Conservation (phyloP, 306 rosid genomes). For the Senna tora region DNA sequence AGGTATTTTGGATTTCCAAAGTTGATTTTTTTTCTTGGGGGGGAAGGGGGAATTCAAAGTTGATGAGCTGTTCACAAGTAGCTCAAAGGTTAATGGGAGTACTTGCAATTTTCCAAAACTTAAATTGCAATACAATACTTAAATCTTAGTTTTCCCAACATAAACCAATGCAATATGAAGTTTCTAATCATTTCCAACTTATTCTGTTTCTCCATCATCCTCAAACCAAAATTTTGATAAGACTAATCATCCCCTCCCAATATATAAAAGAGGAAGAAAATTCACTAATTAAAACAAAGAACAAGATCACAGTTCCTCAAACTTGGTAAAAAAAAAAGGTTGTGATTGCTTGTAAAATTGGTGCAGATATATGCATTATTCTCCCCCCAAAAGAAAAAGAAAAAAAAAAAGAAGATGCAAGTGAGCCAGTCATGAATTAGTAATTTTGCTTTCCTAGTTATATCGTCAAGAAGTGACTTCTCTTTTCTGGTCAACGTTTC, state of each 20-base stretch:
- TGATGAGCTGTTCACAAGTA: too few relatives aligned
- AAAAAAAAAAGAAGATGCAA: background rate
- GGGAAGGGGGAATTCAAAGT: too few relatives aligned
- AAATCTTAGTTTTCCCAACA: background rate
- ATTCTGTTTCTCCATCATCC: background rate
- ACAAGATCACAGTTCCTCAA: constrained; percentile 2
- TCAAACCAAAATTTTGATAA: background rate
- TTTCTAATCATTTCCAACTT: background rate
- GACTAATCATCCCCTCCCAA: background rate
- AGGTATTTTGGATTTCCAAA: too few relatives aligned
- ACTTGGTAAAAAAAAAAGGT: background rate
- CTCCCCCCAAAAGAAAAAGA: background rate
- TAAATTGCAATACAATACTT: too few relatives aligned
- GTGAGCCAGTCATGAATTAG: constrained; percentile 17
- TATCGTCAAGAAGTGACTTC: background rate
- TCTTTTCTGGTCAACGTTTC: background rate
- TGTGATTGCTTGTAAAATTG: constrained; percentile 16
- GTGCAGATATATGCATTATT: background rate
- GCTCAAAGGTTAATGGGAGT: too few relatives aligned
- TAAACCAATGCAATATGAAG: background rate
- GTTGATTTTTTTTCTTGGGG: too few relatives aligned
- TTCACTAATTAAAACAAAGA: constrained; percentile 14
- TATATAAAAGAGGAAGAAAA: constrained; percentile 26
- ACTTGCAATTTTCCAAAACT: too few relatives aligned
- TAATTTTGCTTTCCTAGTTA: background rate